Evolutionary conservation across 1,284 basidiomycete genomes (phyloP).

Genomic region (Ustilago xerochloae): DNA sequence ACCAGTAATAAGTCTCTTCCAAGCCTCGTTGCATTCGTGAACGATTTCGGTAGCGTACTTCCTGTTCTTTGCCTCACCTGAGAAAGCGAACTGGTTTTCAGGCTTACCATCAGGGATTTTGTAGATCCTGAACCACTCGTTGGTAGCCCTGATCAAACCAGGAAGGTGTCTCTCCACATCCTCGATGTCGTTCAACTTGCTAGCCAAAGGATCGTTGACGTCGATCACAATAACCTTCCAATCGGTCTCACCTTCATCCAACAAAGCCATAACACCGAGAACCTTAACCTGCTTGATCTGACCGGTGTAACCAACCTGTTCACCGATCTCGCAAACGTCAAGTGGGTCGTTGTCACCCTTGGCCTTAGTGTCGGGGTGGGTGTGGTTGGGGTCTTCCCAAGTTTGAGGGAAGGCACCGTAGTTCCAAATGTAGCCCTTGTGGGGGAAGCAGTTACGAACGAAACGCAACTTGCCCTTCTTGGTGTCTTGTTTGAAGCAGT

Average conservation of each 20-base stretch:
- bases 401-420: constrained; percentile 90
- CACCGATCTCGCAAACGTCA: constrained; percentile 99
- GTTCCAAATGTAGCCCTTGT: constrained; percentile 82
- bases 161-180: constrained; percentile 99
- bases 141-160: constrained; percentile 84
- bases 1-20: constrained; percentile 90
- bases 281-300: constrained; percentile 99
- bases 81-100: constrained; percentile 99
- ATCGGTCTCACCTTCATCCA: constrained; percentile 68
- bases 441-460: constrained; percentile 99
- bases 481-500: constrained; percentile 98
- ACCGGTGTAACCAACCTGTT: constrained; percentile 95
- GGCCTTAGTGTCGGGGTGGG: constrained; percentile 97
- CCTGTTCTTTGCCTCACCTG: constrained; percentile 96
- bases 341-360: constrained; percentile 99
- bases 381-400: constrained; percentile 92
- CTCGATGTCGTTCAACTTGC: constrained; percentile 98
- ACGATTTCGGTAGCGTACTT: constrained; percentile 99
- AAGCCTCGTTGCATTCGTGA: constrained; percentile 98
- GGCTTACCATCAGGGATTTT: constrained; percentile 97
- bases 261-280: constrained; percentile 98
- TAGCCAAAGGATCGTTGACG: constrained; percentile 92
- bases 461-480: constrained; percentile 95
- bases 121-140: constrained; percentile 88
- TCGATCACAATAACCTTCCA: constrained; percentile 79